Percentiles rank a stretch among this genome's conserved stretches.
Conservation (phyloP, 345 rosid species). For the Melaleuca alternifolia region DNA sequence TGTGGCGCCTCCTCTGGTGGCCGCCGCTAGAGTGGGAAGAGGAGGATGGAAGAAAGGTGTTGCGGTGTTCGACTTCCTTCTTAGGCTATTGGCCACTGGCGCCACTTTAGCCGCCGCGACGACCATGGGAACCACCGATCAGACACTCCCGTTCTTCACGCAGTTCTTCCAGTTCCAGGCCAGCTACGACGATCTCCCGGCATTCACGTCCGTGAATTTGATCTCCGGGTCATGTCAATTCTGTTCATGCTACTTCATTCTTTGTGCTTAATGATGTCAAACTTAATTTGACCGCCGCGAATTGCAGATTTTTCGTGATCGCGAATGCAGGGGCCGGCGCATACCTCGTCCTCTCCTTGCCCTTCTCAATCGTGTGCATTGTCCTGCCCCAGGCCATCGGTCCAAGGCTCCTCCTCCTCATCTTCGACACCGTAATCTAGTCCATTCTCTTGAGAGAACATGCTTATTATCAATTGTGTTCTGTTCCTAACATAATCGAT, state of each 20-base stretch:
- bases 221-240: background rate
- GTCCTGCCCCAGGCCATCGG: constrained; percentile 21
- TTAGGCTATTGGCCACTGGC: constrained; percentile 24
- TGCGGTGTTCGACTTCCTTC: constrained; percentile 34
- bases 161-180: constrained; percentile 62
- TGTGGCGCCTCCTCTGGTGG: background rate
- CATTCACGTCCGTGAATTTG: constrained; percentile 17
- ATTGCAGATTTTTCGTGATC: constrained; percentile 32
- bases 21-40: background rate
- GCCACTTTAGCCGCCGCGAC: constrained; percentile 32
- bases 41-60: constrained; percentile 28
- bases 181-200: constrained; percentile 27
- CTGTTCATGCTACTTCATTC: background rate
- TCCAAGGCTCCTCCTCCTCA: constrained; percentile 34
- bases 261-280: too few relatives aligned
- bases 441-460: too few relatives aligned
- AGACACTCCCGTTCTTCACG: constrained; percentile 55
- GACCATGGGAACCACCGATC: constrained; percentile 25
- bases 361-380: constrained; percentile 45
- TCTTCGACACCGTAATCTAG: constrained; percentile 24
- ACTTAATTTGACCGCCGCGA: background rate
- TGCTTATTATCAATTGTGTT: too few relatives aligned
- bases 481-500: background rate
- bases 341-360: constrained; percentile 46
- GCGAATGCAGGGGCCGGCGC: constrained; percentile 24